Evolutionary conservation across 1,139 yeast species (phyloP).

Genomic region (Suhomyces wounanorum): DNA sequence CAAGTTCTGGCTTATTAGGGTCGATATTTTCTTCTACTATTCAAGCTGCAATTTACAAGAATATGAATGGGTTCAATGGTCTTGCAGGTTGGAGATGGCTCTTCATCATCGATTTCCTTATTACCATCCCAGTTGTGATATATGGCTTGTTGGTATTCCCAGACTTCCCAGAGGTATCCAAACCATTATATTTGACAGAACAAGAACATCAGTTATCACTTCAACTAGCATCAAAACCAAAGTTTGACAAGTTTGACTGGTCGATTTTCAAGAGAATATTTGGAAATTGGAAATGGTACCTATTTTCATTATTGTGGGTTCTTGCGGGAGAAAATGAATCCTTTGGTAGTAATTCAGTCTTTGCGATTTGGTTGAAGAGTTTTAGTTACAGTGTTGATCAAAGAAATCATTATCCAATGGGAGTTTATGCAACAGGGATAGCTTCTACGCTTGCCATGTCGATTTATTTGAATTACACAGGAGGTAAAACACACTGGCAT

Average conservation of each 20-base stretch:
- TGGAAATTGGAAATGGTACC: constrained; percentile 62
- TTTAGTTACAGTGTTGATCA: constrained; percentile 46
- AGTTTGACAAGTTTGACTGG: constrained; percentile 42
- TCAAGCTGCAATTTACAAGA: constrained; percentile 38
- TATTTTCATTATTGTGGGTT: constrained; percentile 55
- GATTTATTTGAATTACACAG: constrained; percentile 48
- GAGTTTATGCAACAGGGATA: constrained; percentile 56
- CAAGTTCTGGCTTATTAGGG: constrained; percentile 55
- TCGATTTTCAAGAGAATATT: constrained; percentile 48
- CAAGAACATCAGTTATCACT: constrained; percentile 40
- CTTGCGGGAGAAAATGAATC: constrained; percentile 64
- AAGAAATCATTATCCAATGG: constrained; percentile 60
- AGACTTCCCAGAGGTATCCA: constrained; percentile 53
- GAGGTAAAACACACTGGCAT: constrained; percentile 54
- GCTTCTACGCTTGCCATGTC: constrained; percentile 49
- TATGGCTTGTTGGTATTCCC: constrained; percentile 60
- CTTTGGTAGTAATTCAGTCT: constrained; percentile 52
- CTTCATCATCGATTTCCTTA: constrained; percentile 38
- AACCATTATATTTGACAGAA: constrained; percentile 35
- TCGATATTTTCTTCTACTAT: constrained; percentile 45
- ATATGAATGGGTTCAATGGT: constrained; percentile 34
- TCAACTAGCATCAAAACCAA: constrained; percentile 31
- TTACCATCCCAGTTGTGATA: constrained; percentile 50
- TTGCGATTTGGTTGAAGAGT: constrained; percentile 52
- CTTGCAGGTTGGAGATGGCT: constrained; percentile 45